Base-by-base conservation (phyloP, 2,329 filamentous ascomycete genomes). In the Zymoseptoria tritici region DNA sequence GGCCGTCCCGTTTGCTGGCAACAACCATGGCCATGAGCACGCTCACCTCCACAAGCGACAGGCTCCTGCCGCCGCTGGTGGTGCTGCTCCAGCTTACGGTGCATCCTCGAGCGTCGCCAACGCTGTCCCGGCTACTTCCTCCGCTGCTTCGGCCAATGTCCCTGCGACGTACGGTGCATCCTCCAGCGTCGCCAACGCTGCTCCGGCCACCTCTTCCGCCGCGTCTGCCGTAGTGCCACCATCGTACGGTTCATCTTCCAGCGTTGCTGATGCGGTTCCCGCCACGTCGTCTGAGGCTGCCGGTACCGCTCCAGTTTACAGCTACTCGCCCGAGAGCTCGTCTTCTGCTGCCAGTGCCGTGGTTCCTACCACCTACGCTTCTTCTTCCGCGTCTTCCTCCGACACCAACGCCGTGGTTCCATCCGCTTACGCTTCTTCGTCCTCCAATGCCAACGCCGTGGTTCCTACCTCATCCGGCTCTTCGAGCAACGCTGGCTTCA, bases 1-100 rank as follows among this genome's bases (percentile, higher is more conserved):
- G 20, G 76, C 76, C 56, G 64, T 73, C 57, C 72, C 77, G 50
- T 73, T 73, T 63, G 42, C 57, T 49, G 58, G 58, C 52, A 59
- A 62, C 55, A 57, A 70, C 22, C 59, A 61, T 58, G 57, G 66
- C 58, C 58, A 61, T 55, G 68, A 60, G 60, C 64, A 65, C 52
- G 56, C 66, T 56, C 56, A 71, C 66, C 59, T 67, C 62, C 57
- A 75, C 71, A 60, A 68, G 22, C 20, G 52, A 53, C 22, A 24
- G n/a, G 9, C 2, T 16, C 20, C 59, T 24, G 57, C 58, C 20
- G 60, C 59, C 36, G 57, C 64, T 49, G 68, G 65, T 22, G 62
- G 61, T 54, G 65, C 58, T 42, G 63, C 62, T 52, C 72, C 70
- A 50, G 49, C 24, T n/a, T 52, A 58, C 19, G 57, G 52, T 24